Percentiles rank a stretch among this genome's conserved stretches.
Evolutionary conservation across 2,329 filamentous ascomycete species (phyloP).

Genomic region (Exserohilum turcica): DNA sequence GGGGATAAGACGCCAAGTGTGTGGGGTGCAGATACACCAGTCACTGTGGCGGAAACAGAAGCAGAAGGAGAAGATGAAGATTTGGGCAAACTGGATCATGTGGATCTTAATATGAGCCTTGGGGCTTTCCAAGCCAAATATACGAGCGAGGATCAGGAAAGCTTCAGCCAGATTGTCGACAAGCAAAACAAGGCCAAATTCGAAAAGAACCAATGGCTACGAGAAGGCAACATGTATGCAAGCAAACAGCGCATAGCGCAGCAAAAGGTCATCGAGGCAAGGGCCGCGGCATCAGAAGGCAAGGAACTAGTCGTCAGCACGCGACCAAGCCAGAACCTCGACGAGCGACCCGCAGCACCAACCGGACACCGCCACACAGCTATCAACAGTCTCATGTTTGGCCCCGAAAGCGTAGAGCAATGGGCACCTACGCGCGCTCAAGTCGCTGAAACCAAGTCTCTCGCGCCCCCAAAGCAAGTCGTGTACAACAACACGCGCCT

Average conservation of each 20-base stretch:
- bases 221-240: constrained; percentile 81
- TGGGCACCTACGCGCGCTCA: constrained; percentile 65
- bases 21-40: constrained; percentile 73
- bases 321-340: constrained; percentile 64
- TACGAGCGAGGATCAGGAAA: constrained; percentile 97
- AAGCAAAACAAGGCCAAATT: constrained; percentile 84
- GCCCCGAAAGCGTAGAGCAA: constrained; percentile 66
- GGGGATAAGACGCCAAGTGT: constrained; percentile 65
- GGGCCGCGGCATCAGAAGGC: constrained; percentile 53
- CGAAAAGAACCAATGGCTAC: constrained; percentile 88
- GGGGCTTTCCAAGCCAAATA: constrained; percentile 88
- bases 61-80: constrained; percentile 34
- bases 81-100: constrained; percentile 53
- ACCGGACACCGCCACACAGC: constrained; percentile 72
- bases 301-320: constrained; percentile 53
- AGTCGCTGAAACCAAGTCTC: constrained; percentile 70
- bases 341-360: constrained; percentile 76
- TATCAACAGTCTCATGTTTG: constrained; percentile 88
- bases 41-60: constrained; percentile 57
- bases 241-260: constrained; percentile 65
- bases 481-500: constrained; percentile 83
- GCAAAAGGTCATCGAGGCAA: constrained; percentile 72
- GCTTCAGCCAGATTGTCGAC: constrained; percentile 90
- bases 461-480: constrained; percentile 76
- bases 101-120: constrained; percentile 80